Percentiles rank a stretch among this genome's conserved stretches.
Conservation (phyloP, 2,329 filamentous ascomycete genomes). For the Lachnellula cervina region DNA sequence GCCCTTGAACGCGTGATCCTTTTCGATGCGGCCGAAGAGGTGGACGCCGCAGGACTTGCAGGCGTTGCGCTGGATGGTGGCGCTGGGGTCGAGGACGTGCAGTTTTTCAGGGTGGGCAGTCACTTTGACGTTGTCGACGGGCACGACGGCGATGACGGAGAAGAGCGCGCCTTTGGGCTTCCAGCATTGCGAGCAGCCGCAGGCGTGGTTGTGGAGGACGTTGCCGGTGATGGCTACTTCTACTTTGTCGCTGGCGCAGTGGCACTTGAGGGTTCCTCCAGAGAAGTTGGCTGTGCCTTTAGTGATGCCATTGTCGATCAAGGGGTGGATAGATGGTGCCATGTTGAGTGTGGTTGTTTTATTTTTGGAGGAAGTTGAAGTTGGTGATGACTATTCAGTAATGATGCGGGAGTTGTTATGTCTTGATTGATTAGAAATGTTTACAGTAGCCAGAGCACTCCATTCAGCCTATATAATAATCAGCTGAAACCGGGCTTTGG, state of each 20-base stretch:
- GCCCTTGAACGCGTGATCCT: constrained; percentile 61
- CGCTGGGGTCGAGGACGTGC: constrained; percentile 47
- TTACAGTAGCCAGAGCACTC: no score
- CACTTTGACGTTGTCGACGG: constrained; percentile 49
- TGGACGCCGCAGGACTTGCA: constrained; percentile 58
- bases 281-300: constrained; percentile 50
- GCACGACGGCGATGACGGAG: constrained; percentile 58
- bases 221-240: constrained; percentile 53
- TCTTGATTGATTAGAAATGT: neutral
- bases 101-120: constrained; percentile 56
- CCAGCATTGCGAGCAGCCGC: constrained; percentile 70
- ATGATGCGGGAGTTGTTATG: neutral
- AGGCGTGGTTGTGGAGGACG: constrained; percentile 65
- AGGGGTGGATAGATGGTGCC: constrained; percentile 52
- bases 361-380: neutral
- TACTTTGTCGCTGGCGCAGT: constrained; percentile 51
- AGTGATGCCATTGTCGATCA: constrained; percentile 56
- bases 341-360: constrained; percentile 18
- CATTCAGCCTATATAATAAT: no score
- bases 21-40: constrained; percentile 60
- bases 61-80: constrained; percentile 56
- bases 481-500: no score
- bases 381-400: no score
- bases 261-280: constrained; percentile 59
- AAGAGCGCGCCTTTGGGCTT: constrained; percentile 61